These are phyloP conservation scores for Avicennia marina DNA, from an alignment of 257 asterid genomes.

Conservation along the genomic window DNA sequence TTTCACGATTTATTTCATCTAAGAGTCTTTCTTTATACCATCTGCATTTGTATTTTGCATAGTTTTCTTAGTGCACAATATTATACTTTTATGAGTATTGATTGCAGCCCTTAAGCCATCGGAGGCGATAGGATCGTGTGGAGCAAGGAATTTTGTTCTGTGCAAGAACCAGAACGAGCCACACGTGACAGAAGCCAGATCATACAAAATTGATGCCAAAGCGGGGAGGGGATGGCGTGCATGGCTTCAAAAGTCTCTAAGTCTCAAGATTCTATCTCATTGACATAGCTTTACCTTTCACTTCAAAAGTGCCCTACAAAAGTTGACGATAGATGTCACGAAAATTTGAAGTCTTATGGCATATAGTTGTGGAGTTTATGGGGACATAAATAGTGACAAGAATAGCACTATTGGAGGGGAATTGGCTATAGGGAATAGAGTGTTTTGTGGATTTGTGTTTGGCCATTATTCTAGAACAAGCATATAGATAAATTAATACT, in stretches of 20 bases:
- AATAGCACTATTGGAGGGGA: too few relatives aligned
- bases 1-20: neutral
- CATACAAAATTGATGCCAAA: constrained; percentile 1
- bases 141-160: constrained; percentile 49
- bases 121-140: constrained; percentile 40
- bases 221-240: constrained; percentile 33
- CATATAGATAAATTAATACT: too few relatives aligned
- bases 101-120: constrained; percentile 43
- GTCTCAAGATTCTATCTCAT: constrained; percentile 30
- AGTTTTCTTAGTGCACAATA: neutral
- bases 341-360: too few relatives aligned
- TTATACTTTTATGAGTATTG: neutral
- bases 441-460: too few relatives aligned
- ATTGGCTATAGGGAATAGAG: too few relatives aligned
- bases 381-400: too few relatives aligned
- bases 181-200: constrained; percentile 26
- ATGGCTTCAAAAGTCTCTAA: constrained; percentile 53
- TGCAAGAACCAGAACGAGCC: constrained; percentile 38
- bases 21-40: neutral
- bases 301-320: neutral
- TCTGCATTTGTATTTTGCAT: neutral
- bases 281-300: neutral
- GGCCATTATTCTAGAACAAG: too few relatives aligned
- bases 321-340: neutral
- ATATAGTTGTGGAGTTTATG: too few relatives aligned